Evolutionary conservation across 2,329 filamentous ascomycete species (phyloP).

Genomic region (Sordariomycetes sp.): DNA sequence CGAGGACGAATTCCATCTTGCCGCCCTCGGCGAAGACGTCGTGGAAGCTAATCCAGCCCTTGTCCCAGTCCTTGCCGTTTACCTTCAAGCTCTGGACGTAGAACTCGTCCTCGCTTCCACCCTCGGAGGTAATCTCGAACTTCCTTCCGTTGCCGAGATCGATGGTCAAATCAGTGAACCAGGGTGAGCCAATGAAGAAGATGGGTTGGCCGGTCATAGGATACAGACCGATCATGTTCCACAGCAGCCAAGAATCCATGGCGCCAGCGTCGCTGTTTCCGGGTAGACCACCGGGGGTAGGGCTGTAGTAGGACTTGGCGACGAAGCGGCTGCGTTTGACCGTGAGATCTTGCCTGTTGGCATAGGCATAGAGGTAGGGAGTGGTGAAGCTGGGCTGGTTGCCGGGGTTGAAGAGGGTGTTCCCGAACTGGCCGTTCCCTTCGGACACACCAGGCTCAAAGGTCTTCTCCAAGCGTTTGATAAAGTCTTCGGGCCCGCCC

Average conservation of each 20-base stretch:
- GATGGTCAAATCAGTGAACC: conserved; percentile 36
- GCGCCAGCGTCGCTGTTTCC: conserved; percentile 45
- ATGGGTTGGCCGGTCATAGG: conserved; percentile 44
- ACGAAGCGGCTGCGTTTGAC: conserved; percentile 49
- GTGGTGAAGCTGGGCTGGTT: conserved; percentile 61
- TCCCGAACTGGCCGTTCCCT: conserved; percentile 32
- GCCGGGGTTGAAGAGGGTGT: conserved; percentile 56
- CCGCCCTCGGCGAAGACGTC: conserved; percentile 58
- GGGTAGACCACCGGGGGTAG: conserved; percentile 46
- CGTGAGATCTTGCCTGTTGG: conserved; percentile 50
- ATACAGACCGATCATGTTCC: conserved; percentile 44
- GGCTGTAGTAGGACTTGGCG: conserved; percentile 58
- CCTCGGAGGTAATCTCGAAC: conserved; percentile 44
- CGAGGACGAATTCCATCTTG: conserved; percentile 56
- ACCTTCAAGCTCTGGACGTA: conserved; percentile 60
- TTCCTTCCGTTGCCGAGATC: conserved; percentile 13
- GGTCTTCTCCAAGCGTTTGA: conserved; percentile 49
- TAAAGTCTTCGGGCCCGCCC: conserved; percentile 47
- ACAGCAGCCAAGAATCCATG: conserved; percentile 42
- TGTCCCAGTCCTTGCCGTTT: conserved; percentile 53
- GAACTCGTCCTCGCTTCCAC: conserved; percentile 35
- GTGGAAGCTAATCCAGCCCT: conserved; percentile 56
- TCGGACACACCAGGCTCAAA: conserved; percentile 40
- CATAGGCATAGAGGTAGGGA: conserved; percentile 62
- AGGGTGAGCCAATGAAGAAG: conserved; percentile 41